A percentile compares a stretch with the other conserved stretches of the same genome.
These are phyloP conservation scores for Erodium texanum DNA, from an alignment of 441 rosid genomes.

Conservation along the genomic window DNA sequence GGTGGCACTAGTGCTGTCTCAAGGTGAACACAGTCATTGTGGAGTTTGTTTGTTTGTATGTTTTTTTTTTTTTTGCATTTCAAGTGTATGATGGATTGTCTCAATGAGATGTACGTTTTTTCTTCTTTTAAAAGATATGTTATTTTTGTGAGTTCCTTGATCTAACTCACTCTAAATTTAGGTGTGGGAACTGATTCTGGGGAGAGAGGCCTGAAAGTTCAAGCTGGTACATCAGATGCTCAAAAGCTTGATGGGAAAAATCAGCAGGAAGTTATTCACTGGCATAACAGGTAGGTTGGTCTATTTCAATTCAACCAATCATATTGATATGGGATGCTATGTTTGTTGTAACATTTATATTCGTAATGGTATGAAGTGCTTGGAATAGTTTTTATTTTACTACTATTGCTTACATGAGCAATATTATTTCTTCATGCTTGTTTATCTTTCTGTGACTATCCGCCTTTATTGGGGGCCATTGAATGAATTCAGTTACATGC, in stretches of 20 bases:
- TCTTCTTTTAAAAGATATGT: neutral
- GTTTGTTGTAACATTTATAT: neutral
- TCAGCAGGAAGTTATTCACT: constrained; percentile 64
- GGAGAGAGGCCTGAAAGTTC: constrained; percentile 48
- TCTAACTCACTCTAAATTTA: constrained; percentile 13
- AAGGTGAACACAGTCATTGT: constrained; percentile 29
- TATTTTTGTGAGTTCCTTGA: neutral
- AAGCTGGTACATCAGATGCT: constrained; percentile 47
- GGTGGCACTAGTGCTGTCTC: constrained; percentile 41
- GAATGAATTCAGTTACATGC: neutral
- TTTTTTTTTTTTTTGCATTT: constrained; percentile 1
- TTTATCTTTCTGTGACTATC: neutral
- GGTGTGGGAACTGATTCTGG: constrained; percentile 63
- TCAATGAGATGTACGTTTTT: neutral
- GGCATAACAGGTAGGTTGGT: constrained; percentile 67
- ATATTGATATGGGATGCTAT: neutral
- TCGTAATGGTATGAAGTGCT: constrained; percentile 1
- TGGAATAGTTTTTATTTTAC: neutral
- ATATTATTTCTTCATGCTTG: too few relatives aligned
- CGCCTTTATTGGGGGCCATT: neutral
- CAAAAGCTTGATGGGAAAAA: constrained; percentile 69
- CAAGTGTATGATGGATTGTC: neutral
- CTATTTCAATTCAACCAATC: neutral
- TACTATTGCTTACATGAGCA: neutral
- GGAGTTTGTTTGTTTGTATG: too few relatives aligned